Evolutionary conservation across 345 rosid genomes (phyloP).

Genomic region (Brassica rapa): DNA sequence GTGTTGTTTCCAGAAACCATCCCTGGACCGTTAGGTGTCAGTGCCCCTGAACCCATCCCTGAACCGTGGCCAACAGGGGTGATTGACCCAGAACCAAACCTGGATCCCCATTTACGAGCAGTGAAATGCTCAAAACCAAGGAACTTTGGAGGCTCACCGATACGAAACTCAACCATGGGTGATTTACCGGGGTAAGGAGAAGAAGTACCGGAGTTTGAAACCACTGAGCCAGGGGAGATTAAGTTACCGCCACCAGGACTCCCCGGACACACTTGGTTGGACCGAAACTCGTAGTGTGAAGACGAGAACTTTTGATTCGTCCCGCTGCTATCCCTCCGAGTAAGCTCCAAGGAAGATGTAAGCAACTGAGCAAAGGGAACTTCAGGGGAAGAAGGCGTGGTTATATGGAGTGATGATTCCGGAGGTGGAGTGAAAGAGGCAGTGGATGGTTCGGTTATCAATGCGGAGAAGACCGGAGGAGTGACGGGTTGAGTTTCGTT

Average conservation of each 20-base stretch:
- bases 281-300: slow-evolving; percentile 70
- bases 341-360: slow-evolving; percentile 83
- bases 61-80: slow-evolving; percentile 87
- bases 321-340: slow-evolving; percentile 61
- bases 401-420: slow-evolving; percentile 72
- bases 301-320: slow-evolving; percentile 59
- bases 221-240: slow-evolving; percentile 77
- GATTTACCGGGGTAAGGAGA: slow-evolving; percentile 81
- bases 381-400: slow-evolving; percentile 95
- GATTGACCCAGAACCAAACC: slow-evolving; percentile 80
- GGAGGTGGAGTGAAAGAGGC: slow-evolving; percentile 96
- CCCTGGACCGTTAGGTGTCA: slow-evolving; percentile 74
- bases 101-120: slow-evolving; percentile 81
- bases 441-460: slow-evolving; percentile 88
- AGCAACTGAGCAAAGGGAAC: slow-evolving; percentile 91
- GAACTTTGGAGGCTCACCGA: slow-evolving; percentile 67
- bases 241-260: slow-evolving; percentile 80
- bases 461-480: slow-evolving; percentile 92
- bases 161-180: slow-evolving; percentile 59
- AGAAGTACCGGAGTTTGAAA: slow-evolving; percentile 82
- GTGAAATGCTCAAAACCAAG: slow-evolving; percentile 67
- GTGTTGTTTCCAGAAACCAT: slow-evolving; percentile 70
- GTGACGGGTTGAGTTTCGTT: slow-evolving; percentile 93
- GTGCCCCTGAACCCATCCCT: slow-evolving; percentile 70
- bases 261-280: slow-evolving; percentile 64